Base-by-base conservation (phyloP, 2,329 filamentous ascomycete genomes). In the Neopestalotiopsis clavispora region DNA sequence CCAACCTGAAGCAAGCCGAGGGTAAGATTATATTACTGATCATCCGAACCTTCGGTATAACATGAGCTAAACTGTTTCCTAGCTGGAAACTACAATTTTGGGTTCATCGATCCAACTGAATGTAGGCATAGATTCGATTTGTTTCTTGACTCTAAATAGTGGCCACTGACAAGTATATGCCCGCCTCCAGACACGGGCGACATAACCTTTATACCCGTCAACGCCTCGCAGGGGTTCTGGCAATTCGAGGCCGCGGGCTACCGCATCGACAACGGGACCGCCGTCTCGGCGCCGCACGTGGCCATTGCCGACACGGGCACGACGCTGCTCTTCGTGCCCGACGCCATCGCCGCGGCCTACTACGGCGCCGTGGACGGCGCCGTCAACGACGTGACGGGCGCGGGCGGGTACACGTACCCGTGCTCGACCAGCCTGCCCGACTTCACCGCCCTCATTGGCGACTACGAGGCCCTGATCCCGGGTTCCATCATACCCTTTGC, bases 301-400 rank as follows among this genome's bases (percentile, higher is more conserved):
- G 76, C 74, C 2, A 78, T 78, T 34, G 87, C 87, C 74, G 90
- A 92, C 80, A 92, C 90, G n/a, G 90, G 90, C 65, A 92, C 90
- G 71, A 90, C 89, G 12, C 86, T 92, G 34, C 77, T 91, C 69
- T 83, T 90, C 72, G 79, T 91, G 57, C 86, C 87, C 52, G 77
- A 83, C 71, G 73, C 76, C 38, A 82, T 89, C 71, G 84, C 86
- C 69, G 72, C 78, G 1, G 84, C 81, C 66, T 92, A 91, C 84
- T 92, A 91, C 80, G 77, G 79, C 66, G 76, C 87, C 69, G 85
- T 91, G 66, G 67, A 74, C 3, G 84, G 87, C 12, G 84, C 89
- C 4, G 75, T 85, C 74, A 80, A 82, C 75, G 69, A 73, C 66
- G 74, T 72, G 4, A 61, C 71, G 2, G 79, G 83, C 40, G 88